phyloP scores from a whole-genome alignment of 2,329 filamentous ascomycete genomes.

The Curvularia verruculosa region DNA sequence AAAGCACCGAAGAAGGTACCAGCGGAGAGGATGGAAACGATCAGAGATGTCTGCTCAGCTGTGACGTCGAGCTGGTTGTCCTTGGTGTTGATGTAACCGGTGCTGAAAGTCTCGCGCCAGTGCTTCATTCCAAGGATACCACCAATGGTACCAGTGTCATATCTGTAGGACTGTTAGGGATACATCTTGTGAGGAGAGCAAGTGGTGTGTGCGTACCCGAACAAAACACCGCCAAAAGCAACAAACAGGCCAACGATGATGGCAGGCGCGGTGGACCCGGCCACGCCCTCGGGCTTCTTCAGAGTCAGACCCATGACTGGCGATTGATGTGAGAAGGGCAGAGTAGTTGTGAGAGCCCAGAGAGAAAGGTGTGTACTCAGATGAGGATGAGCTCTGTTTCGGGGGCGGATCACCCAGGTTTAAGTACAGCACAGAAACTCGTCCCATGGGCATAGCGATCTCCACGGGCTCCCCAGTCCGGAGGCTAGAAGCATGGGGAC shows the following conservation, averaged over 20 bases:
- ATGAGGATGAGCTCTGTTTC: conserved; percentile 12
- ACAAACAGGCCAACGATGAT: conserved; percentile 53
- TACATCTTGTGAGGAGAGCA: neutral
- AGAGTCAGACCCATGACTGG: conserved; percentile 48
- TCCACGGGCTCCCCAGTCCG: conserved; percentile 29
- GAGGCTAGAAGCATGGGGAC: conserved; percentile 33
- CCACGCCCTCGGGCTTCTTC: conserved; percentile 76
- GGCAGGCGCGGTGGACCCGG: conserved; percentile 57
- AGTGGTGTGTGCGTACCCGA: conserved; percentile 38
- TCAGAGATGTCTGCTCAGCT: conserved; percentile 67
- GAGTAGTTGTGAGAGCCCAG: conserved; percentile 4
- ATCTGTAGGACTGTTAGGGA: conserved; percentile 30
- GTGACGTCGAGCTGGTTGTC: conserved; percentile 49
- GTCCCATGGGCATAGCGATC: conserved; percentile 23
- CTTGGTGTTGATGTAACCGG: conserved; percentile 41
- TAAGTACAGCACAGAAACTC: conserved; percentile 31
- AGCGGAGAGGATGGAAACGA: conserved; percentile 82
- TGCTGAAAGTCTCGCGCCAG: conserved; percentile 68
- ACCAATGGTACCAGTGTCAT: conserved; percentile 49
- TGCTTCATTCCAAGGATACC: conserved; percentile 75
- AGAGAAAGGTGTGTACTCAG: conserved; percentile 11
- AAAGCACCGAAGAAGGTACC: conserved; percentile 80
- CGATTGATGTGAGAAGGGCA: conserved; percentile 12
- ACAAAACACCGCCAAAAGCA: conserved; percentile 54
- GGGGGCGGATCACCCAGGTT: conserved; percentile 18